Conservation (phyloP, 75 land plant genomes). For the Picea glauca region DNA sequence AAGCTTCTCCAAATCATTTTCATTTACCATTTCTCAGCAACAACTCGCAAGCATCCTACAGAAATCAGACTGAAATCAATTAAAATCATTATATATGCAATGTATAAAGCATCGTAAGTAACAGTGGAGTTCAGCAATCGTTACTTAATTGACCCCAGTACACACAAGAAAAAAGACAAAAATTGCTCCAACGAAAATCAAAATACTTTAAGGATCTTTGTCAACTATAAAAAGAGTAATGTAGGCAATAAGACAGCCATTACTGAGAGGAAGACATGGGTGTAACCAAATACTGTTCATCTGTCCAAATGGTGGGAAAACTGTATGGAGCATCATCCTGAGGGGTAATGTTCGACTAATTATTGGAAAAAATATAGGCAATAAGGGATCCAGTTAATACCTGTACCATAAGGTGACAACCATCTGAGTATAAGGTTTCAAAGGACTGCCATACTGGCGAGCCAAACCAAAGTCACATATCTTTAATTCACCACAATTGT, state of each 20-base stretch:
- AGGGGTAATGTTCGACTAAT: too few relatives aligned
- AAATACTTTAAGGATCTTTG: not conserved
- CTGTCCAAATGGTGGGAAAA: too few relatives aligned
- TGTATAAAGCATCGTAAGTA: not conserved
- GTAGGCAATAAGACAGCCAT: not conserved
- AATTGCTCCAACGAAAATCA: not conserved
- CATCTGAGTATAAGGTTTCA: constrained; percentile 93
- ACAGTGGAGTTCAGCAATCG: not conserved
- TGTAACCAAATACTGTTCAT: not conserved
- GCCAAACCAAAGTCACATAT: constrained; percentile 98
- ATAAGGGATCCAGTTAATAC: constrained; percentile 19
- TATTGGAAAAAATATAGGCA: not conserved
- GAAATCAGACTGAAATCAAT: not conserved
- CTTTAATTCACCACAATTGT: constrained; percentile 95
- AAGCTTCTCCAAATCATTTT: constrained; percentile 1
- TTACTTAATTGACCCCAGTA: not conserved
- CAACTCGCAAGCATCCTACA: not conserved
- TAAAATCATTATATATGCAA: not conserved
- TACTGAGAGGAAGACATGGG: not conserved
- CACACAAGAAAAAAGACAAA: not conserved
- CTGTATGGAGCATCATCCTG: too few relatives aligned
- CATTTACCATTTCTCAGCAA: not conserved
- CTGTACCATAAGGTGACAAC: constrained; percentile 99
- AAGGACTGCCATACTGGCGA: constrained; percentile 96
- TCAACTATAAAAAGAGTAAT: not conserved